Percentiles rank a stretch among this genome's conserved stretches.
These are phyloP conservation scores for Oenanthe javanica DNA, from an alignment of 140 eudicot genomes.

Conservation along the genomic window DNA sequence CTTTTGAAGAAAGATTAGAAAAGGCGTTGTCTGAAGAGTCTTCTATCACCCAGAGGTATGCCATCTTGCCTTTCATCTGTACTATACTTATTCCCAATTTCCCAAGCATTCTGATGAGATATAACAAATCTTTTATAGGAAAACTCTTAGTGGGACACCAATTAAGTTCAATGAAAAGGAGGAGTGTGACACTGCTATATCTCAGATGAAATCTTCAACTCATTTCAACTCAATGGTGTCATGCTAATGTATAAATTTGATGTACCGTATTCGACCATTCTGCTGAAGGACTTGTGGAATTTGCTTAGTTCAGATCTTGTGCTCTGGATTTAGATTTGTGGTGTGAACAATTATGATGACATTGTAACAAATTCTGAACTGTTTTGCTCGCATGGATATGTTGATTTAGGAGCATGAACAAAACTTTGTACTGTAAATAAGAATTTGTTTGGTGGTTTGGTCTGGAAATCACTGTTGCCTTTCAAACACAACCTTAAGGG, in stretches of 20 bases:
- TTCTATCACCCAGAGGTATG: constrained; percentile 60
- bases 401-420: neutral
- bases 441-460: neutral
- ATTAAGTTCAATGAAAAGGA: constrained; percentile 27
- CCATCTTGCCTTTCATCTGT: neutral
- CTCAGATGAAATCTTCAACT: constrained; percentile 23
- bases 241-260: neutral
- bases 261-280: neutral
- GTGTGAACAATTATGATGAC: neutral
- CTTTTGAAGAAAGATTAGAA: constrained; percentile 86
- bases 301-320: neutral
- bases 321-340: neutral
- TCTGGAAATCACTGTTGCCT: neutral
- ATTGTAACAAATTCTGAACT: constrained; percentile 1
- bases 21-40: constrained; percentile 81
- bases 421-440: neutral
- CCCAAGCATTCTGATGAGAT: neutral
- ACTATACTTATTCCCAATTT: neutral
- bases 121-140: constrained; percentile 22
- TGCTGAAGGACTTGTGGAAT: neutral
- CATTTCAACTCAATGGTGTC: constrained; percentile 13
- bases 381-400: neutral
- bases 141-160: constrained; percentile 25
- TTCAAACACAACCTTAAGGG: neutral
- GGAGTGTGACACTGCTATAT: constrained; percentile 34